Conservation (phyloP, 2,329 filamentous ascomycete genomes). For the Fonsecaea pugnacius region DNA sequence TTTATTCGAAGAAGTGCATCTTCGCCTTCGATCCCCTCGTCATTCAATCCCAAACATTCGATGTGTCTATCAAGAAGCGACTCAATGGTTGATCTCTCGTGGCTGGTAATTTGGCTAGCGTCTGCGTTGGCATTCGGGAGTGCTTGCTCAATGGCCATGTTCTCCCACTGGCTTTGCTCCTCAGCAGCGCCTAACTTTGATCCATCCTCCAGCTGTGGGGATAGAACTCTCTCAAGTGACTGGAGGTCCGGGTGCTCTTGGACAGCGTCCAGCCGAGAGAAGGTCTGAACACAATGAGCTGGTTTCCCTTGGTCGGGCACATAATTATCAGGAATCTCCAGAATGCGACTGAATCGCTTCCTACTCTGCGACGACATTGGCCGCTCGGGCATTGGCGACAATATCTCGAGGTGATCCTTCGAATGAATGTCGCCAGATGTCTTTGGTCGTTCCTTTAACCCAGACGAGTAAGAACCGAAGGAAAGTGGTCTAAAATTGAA, state of each 20-base stretch:
- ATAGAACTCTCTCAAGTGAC: conserved; percentile 7
- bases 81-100: conserved; percentile 37
- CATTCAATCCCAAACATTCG: conserved; percentile 36
- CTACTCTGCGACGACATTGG: conserved; percentile 40
- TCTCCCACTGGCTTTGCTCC: background rate
- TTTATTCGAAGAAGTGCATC: background rate
- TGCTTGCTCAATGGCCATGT: background rate
- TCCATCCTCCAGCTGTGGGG: background rate
- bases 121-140: conserved; percentile 3
- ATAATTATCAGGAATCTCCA: conserved; percentile 37
- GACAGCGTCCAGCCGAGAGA: conserved; percentile 27
- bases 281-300: conserved; percentile 21
- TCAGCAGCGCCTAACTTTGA: background rate
- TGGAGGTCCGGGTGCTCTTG: conserved; percentile 27
- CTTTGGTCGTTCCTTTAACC: conserved; percentile 26
- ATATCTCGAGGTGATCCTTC: conserved; percentile 33
- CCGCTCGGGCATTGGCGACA: conserved; percentile 41
- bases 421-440: conserved; percentile 33
- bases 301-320: conserved; percentile 13
- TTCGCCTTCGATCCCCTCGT: conserved; percentile 7
- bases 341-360: conserved; percentile 41
- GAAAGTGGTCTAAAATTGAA: conserved; percentile 36
- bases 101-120: conserved; percentile 27
- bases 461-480: conserved; percentile 15
- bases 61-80: conserved; percentile 39